These are phyloP conservation scores for Funneliformis geosporum DNA, from an alignment of 192 early-diverging fungal genomes.

Conservation along the genomic window DNA sequence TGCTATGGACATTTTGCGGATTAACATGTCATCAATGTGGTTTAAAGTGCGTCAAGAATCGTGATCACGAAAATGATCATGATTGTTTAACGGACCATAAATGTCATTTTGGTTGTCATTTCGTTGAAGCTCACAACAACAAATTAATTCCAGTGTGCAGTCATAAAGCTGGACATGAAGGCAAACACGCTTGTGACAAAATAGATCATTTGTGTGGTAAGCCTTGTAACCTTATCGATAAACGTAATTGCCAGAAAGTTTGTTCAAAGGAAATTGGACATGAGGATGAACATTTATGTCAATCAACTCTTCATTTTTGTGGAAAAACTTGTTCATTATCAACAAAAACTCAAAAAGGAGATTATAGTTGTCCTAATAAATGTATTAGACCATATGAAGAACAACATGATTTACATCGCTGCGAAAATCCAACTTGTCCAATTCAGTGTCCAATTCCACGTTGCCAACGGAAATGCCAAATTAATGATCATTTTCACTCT, in stretches of 20 bases:
- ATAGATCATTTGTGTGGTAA: conserved; percentile 2
- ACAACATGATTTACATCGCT: background rate
- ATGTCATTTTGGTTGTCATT: conserved; percentile 24
- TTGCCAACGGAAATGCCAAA: conserved; percentile 10
- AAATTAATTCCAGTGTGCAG: conserved; percentile 25
- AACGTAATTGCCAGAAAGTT: conserved; percentile 25
- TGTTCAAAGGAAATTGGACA: conserved; percentile 33
- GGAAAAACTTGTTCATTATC: conserved; percentile 30
- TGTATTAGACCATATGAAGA: conserved; percentile 15
- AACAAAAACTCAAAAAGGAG: conserved; percentile 16
- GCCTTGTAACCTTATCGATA: background rate
- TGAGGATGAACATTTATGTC: conserved; percentile 28
- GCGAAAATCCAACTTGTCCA: conserved; percentile 28
- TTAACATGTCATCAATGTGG: conserved; percentile 22
- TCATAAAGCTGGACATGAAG: conserved; percentile 21
- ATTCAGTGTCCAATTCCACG: conserved; percentile 23
- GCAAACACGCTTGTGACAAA: conserved; percentile 22
- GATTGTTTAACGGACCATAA: conserved; percentile 33
- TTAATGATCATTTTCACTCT: conserved; percentile 26
- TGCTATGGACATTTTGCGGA: conserved; percentile 24
- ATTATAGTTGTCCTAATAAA: conserved; percentile 20
- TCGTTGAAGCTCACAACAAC: conserved; percentile 12
- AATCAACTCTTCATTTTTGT: conserved; percentile 30
- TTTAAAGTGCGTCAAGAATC: conserved; percentile 24
- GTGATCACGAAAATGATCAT: conserved; percentile 23